A percentile compares a stretch with the other conserved stretches of the same genome.
Evolutionary conservation across 805 yeast species (phyloP).

Genomic region (Ogataea paraovalis): DNA sequence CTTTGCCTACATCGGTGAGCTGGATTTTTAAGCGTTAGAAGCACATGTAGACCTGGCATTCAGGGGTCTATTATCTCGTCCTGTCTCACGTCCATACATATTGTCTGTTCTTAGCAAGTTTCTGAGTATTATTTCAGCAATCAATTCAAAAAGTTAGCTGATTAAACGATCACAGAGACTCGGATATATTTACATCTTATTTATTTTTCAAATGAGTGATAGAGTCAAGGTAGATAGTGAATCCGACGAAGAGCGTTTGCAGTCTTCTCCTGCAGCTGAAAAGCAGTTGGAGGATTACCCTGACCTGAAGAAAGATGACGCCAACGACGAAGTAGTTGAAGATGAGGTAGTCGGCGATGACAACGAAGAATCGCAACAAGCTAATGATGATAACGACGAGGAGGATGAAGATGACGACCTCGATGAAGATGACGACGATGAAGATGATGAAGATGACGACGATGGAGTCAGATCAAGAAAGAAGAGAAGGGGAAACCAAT

Average conservation of each 20-base stretch:
- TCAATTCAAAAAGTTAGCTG: background rate
- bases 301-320: background rate
- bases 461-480: constrained; percentile 46
- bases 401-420: constrained; percentile 28
- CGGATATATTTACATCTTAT: background rate
- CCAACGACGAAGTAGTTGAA: constrained; percentile 3
- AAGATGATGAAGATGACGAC: constrained; percentile 54
- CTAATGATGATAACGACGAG: constrained; percentile 25
- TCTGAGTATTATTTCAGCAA: background rate
- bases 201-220: background rate
- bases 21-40: no score
- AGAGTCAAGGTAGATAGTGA: background rate
- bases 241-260: background rate
- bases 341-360: constrained; percentile 20
- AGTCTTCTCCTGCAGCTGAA: background rate
- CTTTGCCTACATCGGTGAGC: background rate
- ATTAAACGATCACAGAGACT: background rate
- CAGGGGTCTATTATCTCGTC: background rate
- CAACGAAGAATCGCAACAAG: constrained; percentile 20
- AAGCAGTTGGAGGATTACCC: background rate
- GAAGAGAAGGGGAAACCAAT: constrained; percentile 68
- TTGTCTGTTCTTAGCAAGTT: background rate
- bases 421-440: constrained; percentile 34
- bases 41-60: no score
- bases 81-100: background rate